Evolutionary conservation across 164 flowering plant species (phyloP).

Genomic region (Annona cherimola): DNA sequence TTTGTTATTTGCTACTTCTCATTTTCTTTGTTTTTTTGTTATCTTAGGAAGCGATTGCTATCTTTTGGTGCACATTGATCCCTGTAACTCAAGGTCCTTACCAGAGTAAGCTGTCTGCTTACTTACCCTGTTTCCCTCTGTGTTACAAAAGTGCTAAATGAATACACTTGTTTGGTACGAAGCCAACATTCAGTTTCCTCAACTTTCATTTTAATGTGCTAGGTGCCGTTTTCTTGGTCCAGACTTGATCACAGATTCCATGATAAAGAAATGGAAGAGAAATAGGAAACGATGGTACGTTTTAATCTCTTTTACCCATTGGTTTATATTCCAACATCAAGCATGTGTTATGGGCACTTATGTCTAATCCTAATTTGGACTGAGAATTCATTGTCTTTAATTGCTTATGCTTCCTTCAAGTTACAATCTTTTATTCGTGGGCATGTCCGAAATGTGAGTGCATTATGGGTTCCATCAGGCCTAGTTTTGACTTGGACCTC

Average conservation of each 20-base stretch:
- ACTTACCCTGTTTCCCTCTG: not conserved
- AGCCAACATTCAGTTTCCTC: not conserved
- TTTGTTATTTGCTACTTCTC: not conserved
- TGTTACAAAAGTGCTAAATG: not conserved
- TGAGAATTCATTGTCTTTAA: no score
- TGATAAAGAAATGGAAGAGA: slow-evolving; percentile 49
- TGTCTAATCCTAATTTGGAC: not conserved
- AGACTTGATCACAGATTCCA: slow-evolving; percentile 32
- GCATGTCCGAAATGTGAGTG: no score
- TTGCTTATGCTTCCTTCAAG: no score
- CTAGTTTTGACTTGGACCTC: no score
- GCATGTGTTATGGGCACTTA: not conserved
- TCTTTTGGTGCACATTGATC: slow-evolving; percentile 39
- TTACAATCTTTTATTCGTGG: no score
- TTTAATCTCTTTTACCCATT: slow-evolving; percentile 3
- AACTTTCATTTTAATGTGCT: slow-evolving; percentile 5
- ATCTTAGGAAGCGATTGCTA: slow-evolving; percentile 52
- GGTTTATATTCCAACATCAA: not conserved
- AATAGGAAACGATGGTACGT: slow-evolving; percentile 56
- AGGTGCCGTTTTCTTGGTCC: slow-evolving; percentile 81
- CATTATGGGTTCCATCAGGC: no score
- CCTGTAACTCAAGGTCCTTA: slow-evolving; percentile 45
- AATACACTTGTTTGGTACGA: not conserved
- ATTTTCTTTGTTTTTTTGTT: not conserved
- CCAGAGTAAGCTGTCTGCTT: slow-evolving; percentile 55